A percentile compares a stretch with the other conserved stretches of the same genome.
These are phyloP conservation scores for Aquilaria agallochum DNA, from an alignment of 441 rosid species.

Conservation along the genomic window DNA sequence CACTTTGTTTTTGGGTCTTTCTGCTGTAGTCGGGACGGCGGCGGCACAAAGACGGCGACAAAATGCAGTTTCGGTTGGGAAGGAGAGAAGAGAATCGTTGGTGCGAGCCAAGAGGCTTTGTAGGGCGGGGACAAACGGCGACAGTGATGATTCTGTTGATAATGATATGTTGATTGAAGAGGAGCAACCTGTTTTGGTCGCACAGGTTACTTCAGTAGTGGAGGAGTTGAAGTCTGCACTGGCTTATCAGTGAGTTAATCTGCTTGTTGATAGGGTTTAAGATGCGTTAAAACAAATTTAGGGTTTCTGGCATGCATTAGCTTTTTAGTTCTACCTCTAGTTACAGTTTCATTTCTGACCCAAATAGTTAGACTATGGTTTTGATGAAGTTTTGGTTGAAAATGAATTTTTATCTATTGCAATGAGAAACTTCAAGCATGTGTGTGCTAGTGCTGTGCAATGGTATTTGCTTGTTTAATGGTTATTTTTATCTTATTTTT, in stretches of 20 bases:
- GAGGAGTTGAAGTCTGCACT: slow-evolving; percentile 68
- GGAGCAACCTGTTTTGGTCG: slow-evolving; percentile 62
- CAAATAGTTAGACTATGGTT: no score
- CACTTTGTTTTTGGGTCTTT: not conserved
- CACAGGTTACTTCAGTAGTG: slow-evolving; percentile 61
- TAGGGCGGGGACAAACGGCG: slow-evolving; percentile 65
- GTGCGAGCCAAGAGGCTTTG: slow-evolving; percentile 86
- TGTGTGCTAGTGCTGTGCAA: no score
- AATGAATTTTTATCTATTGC: no score
- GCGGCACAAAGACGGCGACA: slow-evolving; percentile 84
- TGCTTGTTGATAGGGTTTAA: no score
- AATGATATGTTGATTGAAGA: slow-evolving; percentile 75
- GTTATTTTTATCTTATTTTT: no score
- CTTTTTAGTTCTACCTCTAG: no score
- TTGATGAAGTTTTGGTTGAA: no score
- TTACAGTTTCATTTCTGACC: no score
- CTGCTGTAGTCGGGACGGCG: slow-evolving; percentile 54
- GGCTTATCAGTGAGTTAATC: slow-evolving; percentile 56
- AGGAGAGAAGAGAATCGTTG: slow-evolving; percentile 85
- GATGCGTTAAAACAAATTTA: no score
- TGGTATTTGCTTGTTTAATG: no score
- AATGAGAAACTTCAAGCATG: no score
- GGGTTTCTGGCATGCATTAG: no score
- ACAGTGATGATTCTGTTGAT: slow-evolving; percentile 25
- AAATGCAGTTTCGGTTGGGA: slow-evolving; percentile 81